Base-by-base conservation (phyloP, 208 protist genomes). In the Trypanosoma vivax region DNA sequence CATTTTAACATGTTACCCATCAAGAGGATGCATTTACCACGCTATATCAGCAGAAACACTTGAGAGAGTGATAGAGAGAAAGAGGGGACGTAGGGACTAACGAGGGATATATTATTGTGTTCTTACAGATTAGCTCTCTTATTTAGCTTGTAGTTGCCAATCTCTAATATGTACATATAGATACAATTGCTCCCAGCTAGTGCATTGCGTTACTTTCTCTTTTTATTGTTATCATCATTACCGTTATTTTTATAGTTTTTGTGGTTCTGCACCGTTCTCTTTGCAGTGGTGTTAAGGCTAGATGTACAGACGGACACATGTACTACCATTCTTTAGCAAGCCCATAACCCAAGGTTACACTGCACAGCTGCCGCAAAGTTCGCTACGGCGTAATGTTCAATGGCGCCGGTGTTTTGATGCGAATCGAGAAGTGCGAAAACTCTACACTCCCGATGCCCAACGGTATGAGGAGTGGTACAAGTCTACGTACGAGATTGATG, bases 391-490 rank as follows among this genome's bases (percentile, higher is more conserved):
- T 1, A 70, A 60, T 1, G 48, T 57, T n/a, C n/a, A n/a, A 9
- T 88, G 80, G 79, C 67, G 65, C 54, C 60, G 75, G 14, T 76
- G 79, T 9, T 76, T 76, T 60, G 65, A 75, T 13, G 62, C 65
- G 1, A 86, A 92, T 51, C 53, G 45, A 23, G 84, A 86, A 39
- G 75, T 92, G 11, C 50, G 62, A 27, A 59, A 79, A 29, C 71
- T 73, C 37, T 83, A 79, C 60, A 76, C 59, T 2, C 60, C 75
- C 0, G 63, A 77, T 49, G 67, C 64, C 24, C 79, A 83, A 54
- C 61, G 70, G 9, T 92, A 92, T 58, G 74, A 83, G 39, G 65
- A 65, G 38, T 92, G 84, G 84, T 92, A 88, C 65, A 76, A 73
- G 25, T 66, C 67, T 38, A 88, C 76, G 27, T 88, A 92, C 53